Conservation (phyloP, 345 rosid genomes). For the Hevea brasiliensis region DNA sequence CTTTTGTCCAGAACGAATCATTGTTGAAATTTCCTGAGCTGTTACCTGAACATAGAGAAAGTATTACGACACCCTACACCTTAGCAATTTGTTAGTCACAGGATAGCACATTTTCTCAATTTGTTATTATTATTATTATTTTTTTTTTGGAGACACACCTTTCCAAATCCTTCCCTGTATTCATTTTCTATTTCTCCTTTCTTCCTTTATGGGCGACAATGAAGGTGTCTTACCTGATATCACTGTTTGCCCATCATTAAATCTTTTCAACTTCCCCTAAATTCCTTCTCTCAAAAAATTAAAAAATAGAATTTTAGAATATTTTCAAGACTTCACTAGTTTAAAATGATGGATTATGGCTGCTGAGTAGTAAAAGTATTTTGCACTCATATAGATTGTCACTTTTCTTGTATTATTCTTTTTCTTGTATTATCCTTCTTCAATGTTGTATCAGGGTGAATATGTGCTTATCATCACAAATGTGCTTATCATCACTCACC, state of each 20-base stretch:
- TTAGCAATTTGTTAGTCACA: background rate
- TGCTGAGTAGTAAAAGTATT: too few relatives aligned
- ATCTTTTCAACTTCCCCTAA: too few relatives aligned
- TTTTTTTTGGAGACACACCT: too few relatives aligned
- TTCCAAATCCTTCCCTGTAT: background rate
- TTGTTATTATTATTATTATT: background rate
- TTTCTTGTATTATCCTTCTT: background rate
- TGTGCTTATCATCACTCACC: slow-evolving; percentile 30
- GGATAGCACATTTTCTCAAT: background rate
- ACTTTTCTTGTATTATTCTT: too few relatives aligned
- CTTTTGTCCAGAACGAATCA: slow-evolving; percentile 60
- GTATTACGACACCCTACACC: background rate
- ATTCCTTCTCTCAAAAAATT: too few relatives aligned
- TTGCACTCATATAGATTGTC: too few relatives aligned
- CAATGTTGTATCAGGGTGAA: background rate
- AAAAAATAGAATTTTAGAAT: too few relatives aligned
- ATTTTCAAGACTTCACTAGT: too few relatives aligned
- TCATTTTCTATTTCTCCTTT: too few relatives aligned
- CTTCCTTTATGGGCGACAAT: background rate
- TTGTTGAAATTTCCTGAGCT: slow-evolving; percentile 69
- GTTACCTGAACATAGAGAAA: slow-evolving; percentile 48
- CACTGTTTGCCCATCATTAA: too few relatives aligned
- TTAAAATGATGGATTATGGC: too few relatives aligned
- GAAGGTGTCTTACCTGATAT: too few relatives aligned
- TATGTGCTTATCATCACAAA: background rate